Conservation (phyloP, 1,139 yeast genomes). For the Saccharomyces hybrid region DNA sequence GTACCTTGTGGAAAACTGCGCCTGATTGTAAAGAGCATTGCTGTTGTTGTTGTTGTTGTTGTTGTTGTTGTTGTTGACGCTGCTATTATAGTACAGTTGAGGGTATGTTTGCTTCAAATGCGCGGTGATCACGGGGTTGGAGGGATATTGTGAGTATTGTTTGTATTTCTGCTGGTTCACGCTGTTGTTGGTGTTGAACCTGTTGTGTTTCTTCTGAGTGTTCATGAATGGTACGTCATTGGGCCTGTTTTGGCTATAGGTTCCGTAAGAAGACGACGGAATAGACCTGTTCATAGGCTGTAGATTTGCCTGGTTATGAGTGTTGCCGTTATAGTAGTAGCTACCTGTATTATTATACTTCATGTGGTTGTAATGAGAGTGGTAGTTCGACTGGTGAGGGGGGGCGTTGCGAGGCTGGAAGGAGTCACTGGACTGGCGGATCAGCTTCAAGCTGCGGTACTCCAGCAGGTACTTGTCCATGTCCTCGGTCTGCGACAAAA, state of each 20-base stretch:
- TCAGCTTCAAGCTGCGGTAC: constrained; percentile 20
- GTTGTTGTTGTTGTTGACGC: constrained; percentile 3
- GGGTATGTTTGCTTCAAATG: constrained; percentile 24
- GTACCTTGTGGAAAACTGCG: background rate
- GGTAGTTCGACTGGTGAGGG: constrained; percentile 5
- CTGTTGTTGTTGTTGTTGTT: constrained; percentile 3
- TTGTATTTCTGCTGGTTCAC: constrained; percentile 5
- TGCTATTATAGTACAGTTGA: constrained; percentile 18
- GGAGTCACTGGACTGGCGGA: constrained; percentile 10
- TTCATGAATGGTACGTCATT: constrained; percentile 3
- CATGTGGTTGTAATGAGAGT: constrained; percentile 10
- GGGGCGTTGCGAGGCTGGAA: constrained; percentile 5
- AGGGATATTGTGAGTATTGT: constrained; percentile 1
- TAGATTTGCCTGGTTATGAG: background rate
- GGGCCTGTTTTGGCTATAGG: constrained; percentile 5
- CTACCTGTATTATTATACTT: constrained; percentile 4
- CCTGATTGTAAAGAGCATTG: background rate
- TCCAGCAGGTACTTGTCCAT: constrained; percentile 28
- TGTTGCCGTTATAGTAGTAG: background rate
- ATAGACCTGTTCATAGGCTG: background rate
- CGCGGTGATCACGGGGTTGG: constrained; percentile 11
- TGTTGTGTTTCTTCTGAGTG: background rate
- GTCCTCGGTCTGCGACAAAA: constrained; percentile 32
- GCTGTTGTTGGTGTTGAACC: constrained; percentile 1
- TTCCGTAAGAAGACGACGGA: background rate